Evolutionary conservation across 2,329 filamentous ascomycete genomes (phyloP).

Genomic region (Aspergillus cejpii): DNA sequence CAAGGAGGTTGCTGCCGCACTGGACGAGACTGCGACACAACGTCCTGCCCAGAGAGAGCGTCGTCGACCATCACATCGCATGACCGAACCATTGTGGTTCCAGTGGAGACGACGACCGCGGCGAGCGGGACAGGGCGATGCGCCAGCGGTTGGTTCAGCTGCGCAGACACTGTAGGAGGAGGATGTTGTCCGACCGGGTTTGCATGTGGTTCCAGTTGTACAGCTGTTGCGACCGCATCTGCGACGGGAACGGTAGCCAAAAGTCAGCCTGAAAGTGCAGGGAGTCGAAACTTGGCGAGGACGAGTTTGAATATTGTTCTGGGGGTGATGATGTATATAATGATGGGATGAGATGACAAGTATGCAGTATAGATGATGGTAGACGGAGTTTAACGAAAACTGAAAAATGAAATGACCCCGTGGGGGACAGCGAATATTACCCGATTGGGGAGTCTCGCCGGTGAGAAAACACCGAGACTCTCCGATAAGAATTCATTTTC

Average conservation of each 20-base stretch:
- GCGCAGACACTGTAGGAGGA: conserved; percentile 57
- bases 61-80: conserved; percentile 60
- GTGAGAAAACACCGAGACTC: conserved; percentile 5
- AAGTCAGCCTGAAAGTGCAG: conserved; percentile 24
- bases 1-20: conserved; percentile 81
- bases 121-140: conserved; percentile 47
- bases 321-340: conserved; percentile 5
- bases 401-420: conserved; percentile 1
- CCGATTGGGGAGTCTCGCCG: conserved; percentile 8
- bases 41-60: conserved; percentile 64
- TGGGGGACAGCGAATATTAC: conserved; percentile 8
- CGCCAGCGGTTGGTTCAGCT: conserved; percentile 72
- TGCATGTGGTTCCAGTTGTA: conserved; percentile 67
- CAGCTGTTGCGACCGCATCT: conserved; percentile 46
- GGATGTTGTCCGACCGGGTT: conserved; percentile 82
- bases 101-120: conserved; percentile 41
- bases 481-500: conserved; percentile 9
- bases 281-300: conserved; percentile 5
- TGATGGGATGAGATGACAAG: conserved; percentile 1
- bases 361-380: too few species aligned
- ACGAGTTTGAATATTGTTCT: conserved; percentile 8
- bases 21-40: conserved; percentile 74
- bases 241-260: conserved; percentile 49
- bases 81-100: conserved; percentile 65
- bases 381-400: neutral